Evolutionary conservation across 176 grass and related monocot genomes (phyloP), one percentile per base, ranked within the genome.

Genomic region (Phragmites australis): DNA sequence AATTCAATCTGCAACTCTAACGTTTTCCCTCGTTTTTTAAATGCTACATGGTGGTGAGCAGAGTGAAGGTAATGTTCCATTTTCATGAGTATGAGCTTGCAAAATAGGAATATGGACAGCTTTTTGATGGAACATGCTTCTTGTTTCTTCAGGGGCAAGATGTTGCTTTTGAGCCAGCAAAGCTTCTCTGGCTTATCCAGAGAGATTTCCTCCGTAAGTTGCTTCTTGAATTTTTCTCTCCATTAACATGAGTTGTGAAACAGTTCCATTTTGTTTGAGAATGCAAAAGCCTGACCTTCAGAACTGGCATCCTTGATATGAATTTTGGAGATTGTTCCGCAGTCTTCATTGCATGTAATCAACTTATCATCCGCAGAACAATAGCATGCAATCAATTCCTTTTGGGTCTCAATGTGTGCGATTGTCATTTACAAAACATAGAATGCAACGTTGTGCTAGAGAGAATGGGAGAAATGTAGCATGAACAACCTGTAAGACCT

Each of bases 141-240:
- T 66, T 82, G 21, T 86, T 72, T 79, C 74, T 90, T 55, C 80
- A 99, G 96, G 96, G 96, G 32, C 84, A 93, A 88, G 96, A 99
- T 88, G 77, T 91, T 82, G 90, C 92, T 68, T 99, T 99, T 91
- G 96, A 93, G 78, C 92, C 96, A 78, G 92, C 96, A 65, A 99
- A 99, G 55, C 92, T 99, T 82, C 84, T 99, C 13, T 99, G 96
- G 96, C 92, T 99, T 88, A 99, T 99, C 74, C 96, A 99, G 71
- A 93, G 92, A 76, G 92, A 99, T 88, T 99, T 99, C 52, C 78
- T 99, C 6, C 96, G 96, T 99, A 92, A 99, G 96, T 87, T 86
- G 30, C 43, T 78, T 54, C 34, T 56, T 59, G 37, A 47, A 58
- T 87, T 3, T 8, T 53, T 59, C 40, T 77, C 61, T 14, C 60